Conservation (phyloP, 805 yeast genomes). For the Sugiyamaella smithiae region DNA sequence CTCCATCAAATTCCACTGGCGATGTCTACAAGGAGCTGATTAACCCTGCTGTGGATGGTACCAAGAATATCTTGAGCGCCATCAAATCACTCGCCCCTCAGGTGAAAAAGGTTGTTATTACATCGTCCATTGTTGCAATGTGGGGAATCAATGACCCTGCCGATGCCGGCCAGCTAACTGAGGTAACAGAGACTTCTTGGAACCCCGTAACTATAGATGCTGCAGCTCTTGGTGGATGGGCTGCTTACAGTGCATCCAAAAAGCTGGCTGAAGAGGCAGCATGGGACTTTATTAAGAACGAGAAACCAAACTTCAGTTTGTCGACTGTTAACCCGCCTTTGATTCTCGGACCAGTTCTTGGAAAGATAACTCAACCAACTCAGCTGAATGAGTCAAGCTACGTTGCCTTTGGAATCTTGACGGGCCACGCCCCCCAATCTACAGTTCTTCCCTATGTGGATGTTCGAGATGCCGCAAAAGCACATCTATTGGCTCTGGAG, state of each 20-base stretch:
- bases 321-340: slow-evolving; percentile 33
- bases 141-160: not conserved
- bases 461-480: slow-evolving; percentile 61
- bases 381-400: slow-evolving; percentile 7
- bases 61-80: slow-evolving; percentile 42
- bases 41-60: no score
- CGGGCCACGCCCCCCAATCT: not conserved
- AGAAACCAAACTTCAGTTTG: slow-evolving; percentile 26
- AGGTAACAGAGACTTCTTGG: slow-evolving; percentile 32
- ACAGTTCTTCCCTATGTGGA: slow-evolving; percentile 39
- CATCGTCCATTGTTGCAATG: slow-evolving; percentile 48
- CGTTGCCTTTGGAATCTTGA: not conserved
- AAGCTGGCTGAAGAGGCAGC: slow-evolving; percentile 55
- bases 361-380: slow-evolving; percentile 28
- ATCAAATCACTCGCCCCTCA: slow-evolving; percentile 39
- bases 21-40: slow-evolving; percentile 42
- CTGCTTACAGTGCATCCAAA: slow-evolving; percentile 42
- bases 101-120: slow-evolving; percentile 44
- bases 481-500: slow-evolving; percentile 54
- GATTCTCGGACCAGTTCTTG: slow-evolving; percentile 35
- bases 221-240: slow-evolving; percentile 10
- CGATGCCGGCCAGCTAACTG: slow-evolving; percentile 47
- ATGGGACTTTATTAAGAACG: slow-evolving; percentile 47
- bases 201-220: slow-evolving; percentile 34
- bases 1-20: slow-evolving; percentile 35